Evolutionary conservation across 1,284 basidiomycete genomes (phyloP).

Genomic region (Cutaneotrichosporon sp.): DNA sequence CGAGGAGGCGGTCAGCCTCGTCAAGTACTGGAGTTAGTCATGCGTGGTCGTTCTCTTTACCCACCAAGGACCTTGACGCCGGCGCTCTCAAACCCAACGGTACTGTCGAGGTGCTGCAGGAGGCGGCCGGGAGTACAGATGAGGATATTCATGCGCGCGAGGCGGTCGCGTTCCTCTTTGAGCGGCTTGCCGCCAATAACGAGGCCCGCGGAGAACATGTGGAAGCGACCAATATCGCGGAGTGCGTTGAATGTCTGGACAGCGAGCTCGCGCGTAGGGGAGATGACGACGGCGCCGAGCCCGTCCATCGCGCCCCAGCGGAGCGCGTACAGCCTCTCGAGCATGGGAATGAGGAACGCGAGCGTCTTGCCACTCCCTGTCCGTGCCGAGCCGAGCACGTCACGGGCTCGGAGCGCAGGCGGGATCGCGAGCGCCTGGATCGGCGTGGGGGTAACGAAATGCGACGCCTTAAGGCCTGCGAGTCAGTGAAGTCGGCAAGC

Average conservation of each 20-base stretch:
- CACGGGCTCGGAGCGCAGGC: conserved; percentile 60
- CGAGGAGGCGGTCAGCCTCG: conserved; percentile 92
- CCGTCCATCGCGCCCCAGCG: conserved; percentile 79
- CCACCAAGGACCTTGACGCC: conserved; percentile 84
- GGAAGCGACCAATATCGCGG: conserved; percentile 81
- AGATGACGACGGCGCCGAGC: conserved; percentile 87
- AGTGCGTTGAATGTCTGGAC: conserved; percentile 97
- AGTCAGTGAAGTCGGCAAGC: not conserved
- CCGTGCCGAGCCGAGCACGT: conserved; percentile 69
- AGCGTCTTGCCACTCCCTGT: conserved; percentile 81
- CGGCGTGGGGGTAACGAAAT: conserved; percentile 80
- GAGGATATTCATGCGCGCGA: conserved; percentile 93
- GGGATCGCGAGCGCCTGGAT: conserved; percentile 66
- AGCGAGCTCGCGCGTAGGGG: conserved; percentile 90
- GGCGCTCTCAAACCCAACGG: conserved; percentile 85
- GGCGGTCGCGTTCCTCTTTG: conserved; percentile 82
- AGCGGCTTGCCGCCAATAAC: conserved; percentile 96
- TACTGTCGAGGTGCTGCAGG: conserved; percentile 97
- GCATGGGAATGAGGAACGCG: conserved; percentile 70
- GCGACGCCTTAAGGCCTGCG: conserved; percentile 73
- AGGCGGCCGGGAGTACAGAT: conserved; percentile 93
- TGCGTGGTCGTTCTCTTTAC: conserved; percentile 44
- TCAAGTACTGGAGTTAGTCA: conserved; percentile 65
- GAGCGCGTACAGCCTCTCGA: conserved; percentile 66
- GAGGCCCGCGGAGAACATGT: conserved; percentile 88